Conservation (phyloP, 2,329 filamentous ascomycete genomes). For the Torrubiellomyces zombiae region DNA sequence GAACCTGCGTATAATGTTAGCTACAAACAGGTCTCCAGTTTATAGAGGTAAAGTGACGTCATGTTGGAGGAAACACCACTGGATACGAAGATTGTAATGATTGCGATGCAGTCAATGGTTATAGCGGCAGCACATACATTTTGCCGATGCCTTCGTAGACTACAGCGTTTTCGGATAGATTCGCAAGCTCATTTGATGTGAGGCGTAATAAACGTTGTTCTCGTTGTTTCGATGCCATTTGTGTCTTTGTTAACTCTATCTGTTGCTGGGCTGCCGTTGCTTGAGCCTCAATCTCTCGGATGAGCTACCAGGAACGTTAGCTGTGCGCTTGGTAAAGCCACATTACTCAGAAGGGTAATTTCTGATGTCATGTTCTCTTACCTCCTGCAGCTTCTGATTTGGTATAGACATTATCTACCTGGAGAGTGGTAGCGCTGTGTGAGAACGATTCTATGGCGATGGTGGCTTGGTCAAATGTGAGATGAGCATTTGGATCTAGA, state of each 20-base stretch:
- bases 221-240: conserved; percentile 71
- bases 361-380: conserved; percentile 24
- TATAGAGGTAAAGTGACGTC: too few relatives aligned
- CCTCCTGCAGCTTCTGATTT: conserved; percentile 89
- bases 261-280: conserved; percentile 82
- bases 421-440: too few relatives aligned
- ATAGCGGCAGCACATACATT: conserved; percentile 49
- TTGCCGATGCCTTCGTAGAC: conserved; percentile 95
- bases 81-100: conserved; percentile 1
- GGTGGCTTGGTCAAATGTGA: too few relatives aligned
- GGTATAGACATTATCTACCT: conserved; percentile 85
- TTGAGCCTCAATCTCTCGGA: conserved; percentile 87
- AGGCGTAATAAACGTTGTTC: conserved; percentile 80
- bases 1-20: conserved; percentile 70
- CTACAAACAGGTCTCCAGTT: too few relatives aligned
- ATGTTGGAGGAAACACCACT: too few relatives aligned
- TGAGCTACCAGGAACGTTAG: conserved; percentile 40
- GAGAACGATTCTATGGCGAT: too few relatives aligned
- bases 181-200: conserved; percentile 68
- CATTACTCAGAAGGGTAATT: too few relatives aligned
- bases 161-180: conserved; percentile 56
- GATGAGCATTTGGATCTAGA: too few relatives aligned
- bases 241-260: conserved; percentile 68
- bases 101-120: background rate
- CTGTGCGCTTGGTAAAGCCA: background rate